Evolutionary conservation across 2,329 filamentous ascomycete genomes (phyloP).

Genomic region (Juglanconis sp.): DNA sequence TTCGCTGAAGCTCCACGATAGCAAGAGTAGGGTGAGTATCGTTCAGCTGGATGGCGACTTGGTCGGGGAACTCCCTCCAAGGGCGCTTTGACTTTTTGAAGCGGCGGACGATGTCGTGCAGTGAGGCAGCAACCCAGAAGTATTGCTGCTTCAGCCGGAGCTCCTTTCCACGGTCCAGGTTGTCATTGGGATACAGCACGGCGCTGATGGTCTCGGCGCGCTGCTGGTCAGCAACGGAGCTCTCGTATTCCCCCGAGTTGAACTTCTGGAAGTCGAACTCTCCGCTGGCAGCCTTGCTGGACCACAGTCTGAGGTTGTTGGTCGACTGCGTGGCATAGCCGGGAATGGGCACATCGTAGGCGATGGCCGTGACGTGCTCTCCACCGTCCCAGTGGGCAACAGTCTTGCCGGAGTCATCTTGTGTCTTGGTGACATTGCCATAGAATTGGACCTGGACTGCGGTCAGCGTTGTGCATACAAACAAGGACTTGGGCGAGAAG

Average conservation of each 20-base stretch:
- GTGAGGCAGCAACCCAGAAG: slow-evolving; percentile 97
- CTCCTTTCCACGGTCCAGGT: slow-evolving; percentile 93
- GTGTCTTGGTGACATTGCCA: slow-evolving; percentile 73
- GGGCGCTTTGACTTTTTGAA: slow-evolving; percentile 96
- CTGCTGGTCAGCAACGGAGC: slow-evolving; percentile 96
- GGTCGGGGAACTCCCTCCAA: slow-evolving; percentile 90
- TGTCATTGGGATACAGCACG: slow-evolving; percentile 96
- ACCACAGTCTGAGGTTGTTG: slow-evolving; percentile 97
- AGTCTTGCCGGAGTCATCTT: slow-evolving; percentile 73
- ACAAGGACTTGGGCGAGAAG: neutral
- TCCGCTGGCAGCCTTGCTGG: slow-evolving; percentile 91
- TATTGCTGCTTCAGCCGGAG: slow-evolving; percentile 98
- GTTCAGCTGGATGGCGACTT: slow-evolving; percentile 96
- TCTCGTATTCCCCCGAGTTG: slow-evolving; percentile 90
- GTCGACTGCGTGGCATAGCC: slow-evolving; percentile 87
- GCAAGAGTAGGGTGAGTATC: slow-evolving; percentile 96
- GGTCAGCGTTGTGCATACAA: slow-evolving; percentile 1
- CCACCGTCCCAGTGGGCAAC: slow-evolving; percentile 83
- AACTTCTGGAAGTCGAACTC: slow-evolving; percentile 99
- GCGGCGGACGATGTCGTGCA: slow-evolving; percentile 92
- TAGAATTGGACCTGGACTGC: slow-evolving; percentile 78
- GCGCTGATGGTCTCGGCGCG: slow-evolving; percentile 98
- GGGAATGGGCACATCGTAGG: slow-evolving; percentile 89
- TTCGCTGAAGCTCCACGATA: slow-evolving; percentile 92
- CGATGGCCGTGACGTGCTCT: slow-evolving; percentile 86